These are phyloP conservation scores for Russula olivacea DNA, from an alignment of 768 basidiomycete species.

Conservation along the genomic window DNA sequence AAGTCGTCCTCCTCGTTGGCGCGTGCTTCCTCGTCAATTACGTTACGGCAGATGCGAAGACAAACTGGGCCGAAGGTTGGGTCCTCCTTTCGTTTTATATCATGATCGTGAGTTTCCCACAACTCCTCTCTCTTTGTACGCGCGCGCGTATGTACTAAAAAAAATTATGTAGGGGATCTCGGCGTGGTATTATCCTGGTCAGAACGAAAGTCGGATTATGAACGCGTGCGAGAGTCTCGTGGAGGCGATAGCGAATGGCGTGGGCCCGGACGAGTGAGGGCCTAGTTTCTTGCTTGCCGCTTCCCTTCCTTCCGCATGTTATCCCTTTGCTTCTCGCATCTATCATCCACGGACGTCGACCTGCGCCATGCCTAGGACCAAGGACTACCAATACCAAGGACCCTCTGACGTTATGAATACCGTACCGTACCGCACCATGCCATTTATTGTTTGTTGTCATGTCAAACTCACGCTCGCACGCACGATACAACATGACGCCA, in stretches of 20 bases:
- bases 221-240: conserved; percentile 39
- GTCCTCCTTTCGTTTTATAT: conserved; percentile 61
- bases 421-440: too few species aligned
- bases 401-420: too few species aligned
- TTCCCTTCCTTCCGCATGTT: too few species aligned
- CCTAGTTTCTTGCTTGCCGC: too few species aligned
- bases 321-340: too few species aligned
- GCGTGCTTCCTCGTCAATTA: conserved; percentile 75
- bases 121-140: background rate
- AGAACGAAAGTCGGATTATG: conserved; percentile 43
- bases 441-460: too few species aligned
- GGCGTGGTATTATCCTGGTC: conserved; percentile 63
- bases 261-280: too few species aligned
- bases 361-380: too few species aligned
- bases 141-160: background rate
- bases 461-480: too few species aligned
- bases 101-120: conserved; percentile 47
- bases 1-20: conserved; percentile 57
- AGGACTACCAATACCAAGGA: too few species aligned
- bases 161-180: conserved; percentile 46
- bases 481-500: too few species aligned
- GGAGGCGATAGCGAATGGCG: conserved; percentile 31
- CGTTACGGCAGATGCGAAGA: conserved; percentile 71
- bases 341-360: too few species aligned
- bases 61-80: conserved; percentile 72